Base-by-base conservation (phyloP, 2,329 filamentous ascomycete genomes). In the Curvularia sp. region DNA sequence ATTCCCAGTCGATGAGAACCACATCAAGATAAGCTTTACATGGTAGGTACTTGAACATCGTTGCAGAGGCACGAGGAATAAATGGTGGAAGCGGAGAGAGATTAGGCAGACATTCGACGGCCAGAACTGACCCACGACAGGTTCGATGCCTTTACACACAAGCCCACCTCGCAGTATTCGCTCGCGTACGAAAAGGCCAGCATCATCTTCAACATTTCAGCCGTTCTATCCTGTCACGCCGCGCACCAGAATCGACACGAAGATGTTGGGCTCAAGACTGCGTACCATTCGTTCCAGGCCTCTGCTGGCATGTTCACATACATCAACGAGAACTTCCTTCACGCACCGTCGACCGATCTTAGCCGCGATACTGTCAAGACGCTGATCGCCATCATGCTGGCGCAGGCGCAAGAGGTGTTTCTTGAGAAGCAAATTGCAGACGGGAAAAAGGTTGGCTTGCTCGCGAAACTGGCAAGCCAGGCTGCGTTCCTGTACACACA, bases 251-350 rank as follows among this genome's bases (percentile, higher is more conserved):
- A 95, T 68, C 88, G 95, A 49, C 90, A 91, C 64, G 93, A 98
- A 75, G 95, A 99, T 73, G 86, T 90, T 5, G 94, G 94, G 33
- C 86, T 98, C 75, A 99, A 99, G 81, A 94, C 93, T 13, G 92
- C 95, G 18, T 99, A 98, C 76, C 94, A 99, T 78, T 97, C 93
- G 20, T 98, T 98, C 81, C 95, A 99, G 78, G 95, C 95, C 41
- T 93, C 94, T 7, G 95, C 95, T 9, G 95, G 95, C 81, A 99
- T 99, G 95, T 99, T 98, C 78, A 98, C 94, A 53, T 99, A 99
- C 73, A 99, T 99, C 81, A 99, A 99, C 79, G 95, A 99, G 80
- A 99, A 99, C 80, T 99, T 99, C 76, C 83, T 99, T 35, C 95
- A 99, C 72, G 95, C 95, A 1, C 95, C 96, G 0, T 97, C 93